Conservation (phyloP, 1,139 yeast genomes). For the Protomyces lactucae-debilis region DNA sequence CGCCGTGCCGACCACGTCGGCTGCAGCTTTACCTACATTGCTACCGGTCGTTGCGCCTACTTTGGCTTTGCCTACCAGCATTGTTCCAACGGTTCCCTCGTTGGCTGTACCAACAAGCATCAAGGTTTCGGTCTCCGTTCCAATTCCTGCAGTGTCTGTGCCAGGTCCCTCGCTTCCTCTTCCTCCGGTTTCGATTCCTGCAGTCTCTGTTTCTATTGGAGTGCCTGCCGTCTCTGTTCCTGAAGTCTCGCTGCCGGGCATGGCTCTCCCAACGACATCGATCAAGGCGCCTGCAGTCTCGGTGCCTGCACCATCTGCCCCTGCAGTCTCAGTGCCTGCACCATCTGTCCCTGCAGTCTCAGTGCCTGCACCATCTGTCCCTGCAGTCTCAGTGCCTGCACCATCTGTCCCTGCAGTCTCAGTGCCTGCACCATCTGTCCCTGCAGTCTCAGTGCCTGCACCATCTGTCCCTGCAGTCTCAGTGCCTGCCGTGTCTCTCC, state of each 20-base stretch:
- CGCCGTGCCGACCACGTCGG: background rate
- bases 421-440: too few species aligned
- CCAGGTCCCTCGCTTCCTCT: background rate
- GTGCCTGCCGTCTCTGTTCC: background rate
- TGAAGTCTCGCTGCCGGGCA: background rate
- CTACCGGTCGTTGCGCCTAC: background rate
- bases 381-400: background rate
- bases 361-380: background rate
- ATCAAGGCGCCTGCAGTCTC: background rate
- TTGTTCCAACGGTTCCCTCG: background rate
- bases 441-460: background rate
- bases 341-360: background rate
- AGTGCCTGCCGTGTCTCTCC: background rate
- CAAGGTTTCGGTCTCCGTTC: background rate
- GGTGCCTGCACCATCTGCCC: background rate
- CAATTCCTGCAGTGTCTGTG: background rate
- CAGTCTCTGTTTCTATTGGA: background rate
- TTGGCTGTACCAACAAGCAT: background rate
- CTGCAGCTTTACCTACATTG: background rate
- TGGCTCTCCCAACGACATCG: background rate
- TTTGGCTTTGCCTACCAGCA: background rate
- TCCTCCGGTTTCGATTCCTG: background rate
- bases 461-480: background rate
- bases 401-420: background rate
- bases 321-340: background rate